Evolutionary conservation across 306 rosid genomes (phyloP).

Genomic region (Astragalus membranaceus): DNA sequence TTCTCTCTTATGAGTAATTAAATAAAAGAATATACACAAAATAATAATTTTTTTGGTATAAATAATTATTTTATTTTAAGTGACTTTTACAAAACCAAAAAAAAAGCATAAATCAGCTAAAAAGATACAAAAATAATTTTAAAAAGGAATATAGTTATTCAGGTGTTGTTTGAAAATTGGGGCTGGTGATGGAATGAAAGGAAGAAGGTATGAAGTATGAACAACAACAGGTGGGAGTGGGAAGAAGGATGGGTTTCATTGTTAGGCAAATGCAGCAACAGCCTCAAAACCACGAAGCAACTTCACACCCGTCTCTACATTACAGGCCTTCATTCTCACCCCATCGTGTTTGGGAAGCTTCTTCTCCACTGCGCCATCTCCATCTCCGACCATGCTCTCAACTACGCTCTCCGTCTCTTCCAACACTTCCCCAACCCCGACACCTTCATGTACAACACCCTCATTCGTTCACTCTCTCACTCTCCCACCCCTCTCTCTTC

Average conservation of each 20-base stretch:
- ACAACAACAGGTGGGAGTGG: background rate
- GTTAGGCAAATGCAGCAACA: conserved; percentile 41
- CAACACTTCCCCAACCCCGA: conserved; percentile 57
- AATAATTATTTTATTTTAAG: too few species aligned
- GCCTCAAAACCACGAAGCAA: conserved; percentile 46
- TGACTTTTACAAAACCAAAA: too few species aligned
- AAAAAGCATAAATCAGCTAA: too few species aligned
- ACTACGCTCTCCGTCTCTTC: conserved; percentile 53
- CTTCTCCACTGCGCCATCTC: conserved; percentile 65
- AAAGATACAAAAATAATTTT: too few species aligned
- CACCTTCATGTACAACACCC: conserved; percentile 79
- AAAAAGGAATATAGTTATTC: too few species aligned
- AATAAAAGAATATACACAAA: too few species aligned
- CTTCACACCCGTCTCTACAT: conserved; percentile 39
- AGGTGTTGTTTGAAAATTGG: background rate
- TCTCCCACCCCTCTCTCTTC: conserved; percentile 46
- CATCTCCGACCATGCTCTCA: conserved; percentile 45
- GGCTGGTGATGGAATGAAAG: too few species aligned
- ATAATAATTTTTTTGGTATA: too few species aligned
- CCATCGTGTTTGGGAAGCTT: conserved; percentile 54
- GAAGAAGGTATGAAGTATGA: background rate
- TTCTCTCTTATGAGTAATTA: too few species aligned
- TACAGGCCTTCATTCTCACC: conserved; percentile 45
- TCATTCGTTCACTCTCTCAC: conserved; percentile 59
- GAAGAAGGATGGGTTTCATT: conserved; percentile 20